Percentiles rank a stretch among this genome's conserved stretches.
Evolutionary conservation across 805 yeast species (phyloP).

Genomic region (Yamadazyma tumulicola): DNA sequence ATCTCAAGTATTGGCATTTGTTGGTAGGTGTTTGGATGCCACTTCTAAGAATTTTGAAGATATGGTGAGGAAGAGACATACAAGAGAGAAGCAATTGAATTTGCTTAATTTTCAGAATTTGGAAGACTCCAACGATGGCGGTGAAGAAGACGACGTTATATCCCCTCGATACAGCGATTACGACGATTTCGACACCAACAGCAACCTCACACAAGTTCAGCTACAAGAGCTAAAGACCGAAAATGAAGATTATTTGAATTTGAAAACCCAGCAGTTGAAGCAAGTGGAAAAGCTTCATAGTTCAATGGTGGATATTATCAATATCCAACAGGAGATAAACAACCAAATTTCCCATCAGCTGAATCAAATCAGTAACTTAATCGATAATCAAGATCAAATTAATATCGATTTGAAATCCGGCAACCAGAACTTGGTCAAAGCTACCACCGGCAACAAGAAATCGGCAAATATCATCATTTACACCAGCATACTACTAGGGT

Average conservation of each 20-base stretch:
- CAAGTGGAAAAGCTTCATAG: constrained; percentile 59
- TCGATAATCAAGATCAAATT: constrained; percentile 66
- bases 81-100: constrained; percentile 34
- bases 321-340: constrained; percentile 70
- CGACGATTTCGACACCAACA: background rate
- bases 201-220: constrained; percentile 48
- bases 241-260: constrained; percentile 50
- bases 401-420: constrained; percentile 66
- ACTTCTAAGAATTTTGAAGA: constrained; percentile 44
- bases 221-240: constrained; percentile 56
- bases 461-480: constrained; percentile 36
- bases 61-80: constrained; percentile 48
- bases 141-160: constrained; percentile 1
- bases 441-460: constrained; percentile 59
- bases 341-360: constrained; percentile 71
- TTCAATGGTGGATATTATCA: constrained; percentile 68
- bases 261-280: constrained; percentile 57
- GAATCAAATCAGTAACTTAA: constrained; percentile 58
- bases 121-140: constrained; percentile 27
- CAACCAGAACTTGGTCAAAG: constrained; percentile 64
- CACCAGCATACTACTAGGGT: constrained; percentile 31
- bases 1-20: constrained; percentile 45
- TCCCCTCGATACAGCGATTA: background rate
- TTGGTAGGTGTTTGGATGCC: constrained; percentile 41
- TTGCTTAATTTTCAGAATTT: constrained; percentile 39